Percentiles rank a stretch among this genome's conserved stretches.
phyloP scores from a whole-genome alignment of 345 rosid species.

The Laguncularia racemosa region DNA sequence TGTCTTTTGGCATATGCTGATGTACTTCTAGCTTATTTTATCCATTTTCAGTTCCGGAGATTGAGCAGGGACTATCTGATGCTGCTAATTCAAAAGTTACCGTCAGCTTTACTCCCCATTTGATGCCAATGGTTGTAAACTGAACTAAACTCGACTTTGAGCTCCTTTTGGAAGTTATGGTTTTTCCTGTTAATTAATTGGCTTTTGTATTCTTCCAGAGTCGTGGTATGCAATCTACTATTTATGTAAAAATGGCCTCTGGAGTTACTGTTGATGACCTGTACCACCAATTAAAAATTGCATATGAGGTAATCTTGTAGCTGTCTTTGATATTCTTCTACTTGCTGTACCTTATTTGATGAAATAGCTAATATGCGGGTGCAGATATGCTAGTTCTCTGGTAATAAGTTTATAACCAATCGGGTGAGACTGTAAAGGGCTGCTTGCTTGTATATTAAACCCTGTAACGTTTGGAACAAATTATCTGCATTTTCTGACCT shows the following conservation, averaged over 20 bases:
- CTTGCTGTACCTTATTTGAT: neutral
- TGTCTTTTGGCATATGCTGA: no score
- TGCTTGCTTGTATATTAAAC: no score
- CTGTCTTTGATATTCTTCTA: neutral
- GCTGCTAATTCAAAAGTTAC: conserved; percentile 60
- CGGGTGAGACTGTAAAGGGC: no score
- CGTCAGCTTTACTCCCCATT: conserved; percentile 95
- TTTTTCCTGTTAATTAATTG: neutral
- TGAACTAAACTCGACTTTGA: neutral
- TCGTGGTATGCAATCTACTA: conserved; percentile 97
- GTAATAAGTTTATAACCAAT: no score
- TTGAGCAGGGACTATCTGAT: conserved; percentile 89
- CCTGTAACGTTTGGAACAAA: no score
- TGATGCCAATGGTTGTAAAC: conserved; percentile 87
- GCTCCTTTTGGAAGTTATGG: neutral
- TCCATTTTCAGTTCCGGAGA: conserved; percentile 77
- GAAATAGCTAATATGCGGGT: neutral
- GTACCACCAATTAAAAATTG: conserved; percentile 40
- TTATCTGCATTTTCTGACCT: no score
- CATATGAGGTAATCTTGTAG: conserved; percentile 47
- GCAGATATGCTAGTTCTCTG: neutral
- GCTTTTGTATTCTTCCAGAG: conserved; percentile 32
- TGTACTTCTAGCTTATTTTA: neutral
- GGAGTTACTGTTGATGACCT: conserved; percentile 60
- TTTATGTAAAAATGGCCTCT: conserved; percentile 72